Percentiles rank a stretch among this genome's conserved stretches.
phyloP scores from a whole-genome alignment of 305 asterid species.

The Rubia tinctorum region DNA sequence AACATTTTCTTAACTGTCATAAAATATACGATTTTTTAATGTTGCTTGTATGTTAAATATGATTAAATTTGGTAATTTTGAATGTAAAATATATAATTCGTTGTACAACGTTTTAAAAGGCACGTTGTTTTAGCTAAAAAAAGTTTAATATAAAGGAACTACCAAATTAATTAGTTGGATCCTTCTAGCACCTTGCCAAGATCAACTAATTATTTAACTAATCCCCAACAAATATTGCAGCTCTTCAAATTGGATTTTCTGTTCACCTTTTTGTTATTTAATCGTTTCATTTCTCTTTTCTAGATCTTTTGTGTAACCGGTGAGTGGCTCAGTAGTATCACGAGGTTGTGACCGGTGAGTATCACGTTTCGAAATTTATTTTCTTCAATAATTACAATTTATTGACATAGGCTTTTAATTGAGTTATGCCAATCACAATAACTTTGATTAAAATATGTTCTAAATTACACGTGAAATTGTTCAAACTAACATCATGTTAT shows the following conservation, averaged over 20 bases:
- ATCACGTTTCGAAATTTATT: background rate
- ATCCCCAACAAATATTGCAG: background rate
- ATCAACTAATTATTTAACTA: background rate
- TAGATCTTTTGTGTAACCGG: background rate
- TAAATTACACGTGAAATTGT: too few species aligned
- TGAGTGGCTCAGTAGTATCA: background rate
- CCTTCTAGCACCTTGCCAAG: background rate
- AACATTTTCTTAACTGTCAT: too few species aligned
- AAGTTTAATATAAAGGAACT: background rate
- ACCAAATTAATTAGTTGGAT: slow-evolving; percentile 10
- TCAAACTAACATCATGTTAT: too few species aligned
- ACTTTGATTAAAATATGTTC: too few species aligned
- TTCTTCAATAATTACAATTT: too few species aligned
- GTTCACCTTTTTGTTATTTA: background rate
- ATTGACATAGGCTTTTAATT: too few species aligned
- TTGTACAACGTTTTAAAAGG: too few species aligned
- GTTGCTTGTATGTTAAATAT: too few species aligned
- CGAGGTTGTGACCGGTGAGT: background rate
- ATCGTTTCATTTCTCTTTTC: background rate
- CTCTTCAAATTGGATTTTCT: background rate
- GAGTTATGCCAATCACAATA: too few species aligned
- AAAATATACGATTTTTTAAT: too few species aligned
- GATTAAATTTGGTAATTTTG: too few species aligned
- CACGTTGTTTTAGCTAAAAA: background rate
- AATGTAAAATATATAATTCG: too few species aligned